A percentile compares a stretch with the other conserved stretches of the same genome.
Conservation (phyloP, 805 yeast species). For the Pichia membranifaciens region DNA sequence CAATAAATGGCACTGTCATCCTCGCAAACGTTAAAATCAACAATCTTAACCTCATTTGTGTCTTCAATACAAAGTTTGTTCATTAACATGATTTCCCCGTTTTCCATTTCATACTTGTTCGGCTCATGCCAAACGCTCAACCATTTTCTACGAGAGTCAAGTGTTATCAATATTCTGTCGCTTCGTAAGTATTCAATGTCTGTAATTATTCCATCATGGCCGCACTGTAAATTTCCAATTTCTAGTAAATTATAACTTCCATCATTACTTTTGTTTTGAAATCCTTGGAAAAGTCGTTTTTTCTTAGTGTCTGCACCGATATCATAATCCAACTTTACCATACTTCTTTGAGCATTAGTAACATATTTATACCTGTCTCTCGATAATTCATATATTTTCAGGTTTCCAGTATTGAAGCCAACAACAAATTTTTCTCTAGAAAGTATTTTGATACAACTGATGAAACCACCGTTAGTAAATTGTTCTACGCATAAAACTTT, state of each 20-base stretch:
- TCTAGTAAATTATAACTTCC: conserved; percentile 50
- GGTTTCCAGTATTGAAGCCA: conserved; percentile 53
- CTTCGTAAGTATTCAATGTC: conserved; percentile 42
- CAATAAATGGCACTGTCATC: conserved; percentile 26
- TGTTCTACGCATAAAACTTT: conserved; percentile 35
- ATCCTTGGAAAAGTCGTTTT: background rate
- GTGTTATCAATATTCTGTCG: conserved; percentile 49
- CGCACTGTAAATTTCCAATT: conserved; percentile 49
- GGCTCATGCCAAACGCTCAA: conserved; percentile 60
- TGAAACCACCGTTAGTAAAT: conserved; percentile 33
- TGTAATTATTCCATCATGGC: conserved; percentile 43
- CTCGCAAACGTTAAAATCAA: conserved; percentile 35
- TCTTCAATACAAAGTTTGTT: conserved; percentile 38
- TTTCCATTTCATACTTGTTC: conserved; percentile 2
- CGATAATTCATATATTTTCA: conserved; percentile 36
- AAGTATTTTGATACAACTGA: conserved; percentile 37
- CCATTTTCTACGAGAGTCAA: conserved; percentile 49
- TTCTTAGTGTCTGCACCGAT: conserved; percentile 37
- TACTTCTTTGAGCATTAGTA: conserved; percentile 34
- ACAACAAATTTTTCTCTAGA: conserved; percentile 39
- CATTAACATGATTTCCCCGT: conserved; percentile 29
- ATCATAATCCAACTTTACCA: conserved; percentile 10
- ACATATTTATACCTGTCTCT: conserved; percentile 26
- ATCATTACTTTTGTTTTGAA: conserved; percentile 30
- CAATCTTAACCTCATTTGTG: conserved; percentile 12